These are phyloP conservation scores for Aegilops speltoides DNA, from an alignment of 176 grass and related monocot genomes.

Conservation along the genomic window DNA sequence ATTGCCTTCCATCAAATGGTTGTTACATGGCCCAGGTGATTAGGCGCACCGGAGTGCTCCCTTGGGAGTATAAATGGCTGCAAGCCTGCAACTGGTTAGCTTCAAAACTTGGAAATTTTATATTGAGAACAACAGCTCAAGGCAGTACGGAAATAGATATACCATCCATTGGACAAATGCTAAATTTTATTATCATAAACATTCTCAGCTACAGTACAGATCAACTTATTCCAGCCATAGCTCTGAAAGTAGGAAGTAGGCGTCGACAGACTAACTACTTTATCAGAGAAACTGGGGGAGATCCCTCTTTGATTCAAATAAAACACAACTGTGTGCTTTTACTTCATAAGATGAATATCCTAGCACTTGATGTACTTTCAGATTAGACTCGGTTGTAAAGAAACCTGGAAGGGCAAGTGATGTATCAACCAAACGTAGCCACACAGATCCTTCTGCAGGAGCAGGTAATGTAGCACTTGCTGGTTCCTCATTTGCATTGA, in stretches of 20 bases:
- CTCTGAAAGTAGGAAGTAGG: neutral
- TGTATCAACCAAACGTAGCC: constrained; percentile 92
- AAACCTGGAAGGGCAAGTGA: constrained; percentile 83
- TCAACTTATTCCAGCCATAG: neutral
- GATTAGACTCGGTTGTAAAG: constrained; percentile 49
- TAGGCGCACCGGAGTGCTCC: neutral
- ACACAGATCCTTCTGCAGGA: constrained; percentile 58
- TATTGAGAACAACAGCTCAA: neutral
- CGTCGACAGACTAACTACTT: constrained; percentile 31
- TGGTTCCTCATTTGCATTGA: constrained; percentile 58
- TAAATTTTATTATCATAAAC: constrained; percentile 27
- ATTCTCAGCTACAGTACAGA: constrained; percentile 25
- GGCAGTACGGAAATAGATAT: neutral
- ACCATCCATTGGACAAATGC: neutral
- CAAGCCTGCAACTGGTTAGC: neutral
- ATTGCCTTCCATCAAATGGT: neutral
- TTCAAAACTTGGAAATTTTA: neutral
- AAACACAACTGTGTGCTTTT: constrained; percentile 68
- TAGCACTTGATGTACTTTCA: constrained; percentile 38
- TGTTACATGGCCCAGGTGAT: neutral
- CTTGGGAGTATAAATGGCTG: neutral
- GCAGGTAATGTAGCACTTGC: constrained; percentile 52
- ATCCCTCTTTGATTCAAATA: constrained; percentile 74
- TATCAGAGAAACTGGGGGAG: constrained; percentile 28
- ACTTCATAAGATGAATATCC: constrained; percentile 72